Evolutionary conservation across 2,329 filamentous ascomycete species (phyloP).

Genomic region (Neopestalotiopsis sp.): DNA sequence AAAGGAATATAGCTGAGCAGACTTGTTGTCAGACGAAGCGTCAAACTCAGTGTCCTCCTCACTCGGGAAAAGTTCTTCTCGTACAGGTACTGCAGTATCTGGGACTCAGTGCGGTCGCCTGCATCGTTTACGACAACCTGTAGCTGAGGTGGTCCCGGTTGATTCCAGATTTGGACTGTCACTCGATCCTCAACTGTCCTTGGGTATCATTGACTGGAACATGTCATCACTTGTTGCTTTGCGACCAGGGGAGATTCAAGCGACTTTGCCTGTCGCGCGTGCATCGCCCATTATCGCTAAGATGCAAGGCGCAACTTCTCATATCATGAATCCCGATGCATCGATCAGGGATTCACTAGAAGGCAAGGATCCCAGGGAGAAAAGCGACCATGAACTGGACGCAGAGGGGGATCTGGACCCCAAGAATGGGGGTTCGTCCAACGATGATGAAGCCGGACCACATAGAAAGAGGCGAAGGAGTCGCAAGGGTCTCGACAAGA

Average conservation of each 20-base stretch:
- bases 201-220: constrained; percentile 33
- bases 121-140: not conserved
- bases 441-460: constrained; percentile 53
- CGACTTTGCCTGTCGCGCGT: constrained; percentile 44
- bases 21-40: not conserved
- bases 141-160: not conserved
- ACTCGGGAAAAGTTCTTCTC: not conserved
- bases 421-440: constrained; percentile 55
- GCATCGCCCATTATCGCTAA: constrained; percentile 48
- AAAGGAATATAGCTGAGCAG: no score
- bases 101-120: not conserved
- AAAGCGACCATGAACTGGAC: constrained; percentile 46
- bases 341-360: constrained; percentile 45
- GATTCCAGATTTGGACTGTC: not conserved
- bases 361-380: constrained; percentile 46
- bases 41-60: not conserved
- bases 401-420: constrained; percentile 42
- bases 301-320: constrained; percentile 47
- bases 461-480: constrained; percentile 70
- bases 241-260: constrained; percentile 45
- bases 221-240: constrained; percentile 51
- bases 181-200: not conserved
- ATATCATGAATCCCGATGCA: constrained; percentile 47
- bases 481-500: constrained; percentile 80
- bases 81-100: not conserved